Conservation (phyloP, 306 rosid species). For the Trichosanthes truncata region DNA sequence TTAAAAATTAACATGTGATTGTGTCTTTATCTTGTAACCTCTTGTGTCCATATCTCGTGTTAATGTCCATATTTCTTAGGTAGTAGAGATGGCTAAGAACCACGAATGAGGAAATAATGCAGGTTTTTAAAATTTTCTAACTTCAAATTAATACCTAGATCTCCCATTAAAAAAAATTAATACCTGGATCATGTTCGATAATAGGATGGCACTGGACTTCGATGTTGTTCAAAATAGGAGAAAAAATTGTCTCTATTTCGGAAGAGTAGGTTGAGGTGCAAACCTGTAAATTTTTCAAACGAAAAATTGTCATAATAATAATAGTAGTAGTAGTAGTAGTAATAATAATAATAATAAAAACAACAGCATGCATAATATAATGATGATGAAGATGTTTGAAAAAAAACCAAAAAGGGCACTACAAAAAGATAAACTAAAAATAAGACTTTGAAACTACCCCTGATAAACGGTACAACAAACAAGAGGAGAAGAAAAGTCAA, state of each 20-base stretch:
- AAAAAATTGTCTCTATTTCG: conserved; percentile 56
- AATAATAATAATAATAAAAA: background rate
- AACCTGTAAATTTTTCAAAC: conserved; percentile 35
- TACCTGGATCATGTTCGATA: conserved; percentile 44
- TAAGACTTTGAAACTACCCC: background rate
- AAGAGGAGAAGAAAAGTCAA: background rate
- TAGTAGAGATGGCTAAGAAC: background rate
- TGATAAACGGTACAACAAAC: background rate
- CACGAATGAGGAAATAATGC: background rate
- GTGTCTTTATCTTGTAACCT: background rate
- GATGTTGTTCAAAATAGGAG: conserved; percentile 59
- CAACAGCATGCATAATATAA: background rate
- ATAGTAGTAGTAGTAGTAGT: background rate
- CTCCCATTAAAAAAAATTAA: background rate
- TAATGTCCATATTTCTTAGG: background rate
- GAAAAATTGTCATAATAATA: background rate
- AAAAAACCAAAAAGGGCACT: background rate
- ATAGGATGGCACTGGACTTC: conserved; percentile 34
- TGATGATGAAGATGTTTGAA: background rate
- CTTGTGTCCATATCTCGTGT: background rate
- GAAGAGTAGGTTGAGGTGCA: conserved; percentile 27
- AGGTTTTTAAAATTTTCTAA: background rate
- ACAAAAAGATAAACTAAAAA: background rate
- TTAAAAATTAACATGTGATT: background rate
- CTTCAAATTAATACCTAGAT: background rate